Conservation (phyloP, 805 yeast genomes). For the Myxozyma sirexii region DNA sequence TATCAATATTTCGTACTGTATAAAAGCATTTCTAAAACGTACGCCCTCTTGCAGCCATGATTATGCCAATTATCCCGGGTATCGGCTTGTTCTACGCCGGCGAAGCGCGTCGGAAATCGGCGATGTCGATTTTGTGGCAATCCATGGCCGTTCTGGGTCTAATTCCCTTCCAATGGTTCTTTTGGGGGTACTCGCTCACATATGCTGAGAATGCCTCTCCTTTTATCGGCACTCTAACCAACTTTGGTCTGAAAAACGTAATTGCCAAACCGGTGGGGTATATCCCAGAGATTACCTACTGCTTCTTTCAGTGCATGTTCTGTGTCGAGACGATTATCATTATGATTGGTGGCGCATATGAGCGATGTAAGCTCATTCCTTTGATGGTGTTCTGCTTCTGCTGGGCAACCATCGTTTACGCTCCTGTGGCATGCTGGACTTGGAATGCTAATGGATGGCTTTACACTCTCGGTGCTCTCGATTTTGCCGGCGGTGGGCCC, state of each 20-base stretch:
- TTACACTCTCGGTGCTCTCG: constrained; percentile 76
- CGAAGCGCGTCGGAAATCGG: constrained; percentile 89
- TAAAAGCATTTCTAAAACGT: not conserved
- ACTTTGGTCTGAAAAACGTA: constrained; percentile 78
- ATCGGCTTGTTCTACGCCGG: constrained; percentile 93
- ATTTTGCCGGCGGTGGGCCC: constrained; percentile 99
- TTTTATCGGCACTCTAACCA: constrained; percentile 78
- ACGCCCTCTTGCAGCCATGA: constrained; percentile 47
- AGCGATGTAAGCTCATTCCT: constrained; percentile 93
- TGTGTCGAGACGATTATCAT: constrained; percentile 90
- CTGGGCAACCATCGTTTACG: constrained; percentile 95
- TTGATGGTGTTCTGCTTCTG: constrained; percentile 91
- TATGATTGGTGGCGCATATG: constrained; percentile 97
- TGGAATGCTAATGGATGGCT: constrained; percentile 97
- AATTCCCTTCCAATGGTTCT: constrained; percentile 93
- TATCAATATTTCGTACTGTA: not conserved
- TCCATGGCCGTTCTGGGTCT: constrained; percentile 87
- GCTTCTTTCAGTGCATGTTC: constrained; percentile 95
- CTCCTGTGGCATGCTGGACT: constrained; percentile 96
- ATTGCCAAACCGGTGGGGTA: constrained; percentile 72
- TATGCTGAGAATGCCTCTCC: constrained; percentile 71
- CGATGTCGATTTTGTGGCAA: constrained; percentile 90
- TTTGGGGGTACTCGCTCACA: constrained; percentile 94
- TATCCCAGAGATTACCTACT: constrained; percentile 86
- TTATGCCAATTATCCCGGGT: constrained; percentile 97